Conservation (phyloP, 2,329 filamentous ascomycete genomes). For the Blastomyces silverae region DNA sequence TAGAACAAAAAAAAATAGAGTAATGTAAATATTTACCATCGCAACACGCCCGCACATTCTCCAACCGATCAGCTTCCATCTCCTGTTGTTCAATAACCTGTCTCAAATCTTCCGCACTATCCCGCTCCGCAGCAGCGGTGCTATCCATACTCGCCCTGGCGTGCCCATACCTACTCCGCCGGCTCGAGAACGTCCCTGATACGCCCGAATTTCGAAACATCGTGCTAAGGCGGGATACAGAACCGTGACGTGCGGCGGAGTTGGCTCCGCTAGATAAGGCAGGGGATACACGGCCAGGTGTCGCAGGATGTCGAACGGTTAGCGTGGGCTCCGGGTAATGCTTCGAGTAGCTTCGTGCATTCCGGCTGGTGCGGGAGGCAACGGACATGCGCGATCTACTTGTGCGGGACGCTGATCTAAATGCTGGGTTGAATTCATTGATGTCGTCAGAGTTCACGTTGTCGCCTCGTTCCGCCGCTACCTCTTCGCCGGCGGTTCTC, state of each 20-base stretch:
- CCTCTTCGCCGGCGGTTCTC: slow-evolving; percentile 55
- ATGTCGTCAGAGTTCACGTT: slow-evolving; percentile 56
- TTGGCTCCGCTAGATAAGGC: slow-evolving; percentile 32
- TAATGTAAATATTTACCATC: slow-evolving; percentile 62
- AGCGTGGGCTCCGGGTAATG: slow-evolving; percentile 35
- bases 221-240: slow-evolving; percentile 44
- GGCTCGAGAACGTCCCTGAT: slow-evolving; percentile 47
- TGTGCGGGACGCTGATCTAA: slow-evolving; percentile 49
- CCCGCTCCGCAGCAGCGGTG: slow-evolving; percentile 46
- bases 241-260: slow-evolving; percentile 36
- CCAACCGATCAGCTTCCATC: slow-evolving; percentile 67
- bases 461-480: slow-evolving; percentile 51
- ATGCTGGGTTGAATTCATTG: slow-evolving; percentile 74
- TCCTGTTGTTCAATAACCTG: slow-evolving; percentile 63
- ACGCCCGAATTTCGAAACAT: slow-evolving; percentile 44
- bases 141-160: slow-evolving; percentile 35
- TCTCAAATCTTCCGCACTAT: slow-evolving; percentile 76
- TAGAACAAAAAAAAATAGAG: not conserved
- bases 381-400: slow-evolving; percentile 54
- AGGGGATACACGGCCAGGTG: slow-evolving; percentile 34
- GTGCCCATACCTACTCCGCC: slow-evolving; percentile 37
- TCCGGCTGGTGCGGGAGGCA: slow-evolving; percentile 73
- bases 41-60: slow-evolving; percentile 95
- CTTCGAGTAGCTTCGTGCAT: slow-evolving; percentile 60
- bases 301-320: slow-evolving; percentile 34